Evolutionary conservation across 139 green algal species (phyloP).

Genomic region (Astrephomene gubernaculifera): DNA sequence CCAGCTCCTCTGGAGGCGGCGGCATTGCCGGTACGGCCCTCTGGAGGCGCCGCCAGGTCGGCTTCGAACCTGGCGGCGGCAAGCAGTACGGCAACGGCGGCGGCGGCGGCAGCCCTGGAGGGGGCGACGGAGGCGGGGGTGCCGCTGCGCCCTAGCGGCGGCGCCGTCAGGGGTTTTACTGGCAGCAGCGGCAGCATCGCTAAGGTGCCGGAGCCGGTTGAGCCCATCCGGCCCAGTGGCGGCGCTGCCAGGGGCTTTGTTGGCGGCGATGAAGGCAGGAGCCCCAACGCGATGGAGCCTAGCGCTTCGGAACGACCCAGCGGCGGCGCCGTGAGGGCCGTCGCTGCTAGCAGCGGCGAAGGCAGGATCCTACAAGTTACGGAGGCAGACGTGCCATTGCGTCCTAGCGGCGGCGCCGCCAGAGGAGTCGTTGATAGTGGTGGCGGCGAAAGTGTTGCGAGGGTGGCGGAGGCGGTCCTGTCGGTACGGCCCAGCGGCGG

Average conservation of each 20-base stretch:
- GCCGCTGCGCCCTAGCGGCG: too few relatives aligned
- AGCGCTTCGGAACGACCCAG: too few relatives aligned
- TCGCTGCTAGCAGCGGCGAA: too few relatives aligned
- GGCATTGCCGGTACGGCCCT: not conserved
- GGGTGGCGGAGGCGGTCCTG: not conserved
- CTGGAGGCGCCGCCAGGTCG: not conserved
- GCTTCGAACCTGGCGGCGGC: not conserved
- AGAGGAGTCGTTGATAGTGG: too few relatives aligned
- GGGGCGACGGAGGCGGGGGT: not conserved
- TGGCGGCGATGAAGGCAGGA: too few relatives aligned
- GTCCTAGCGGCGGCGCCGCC: conserved; percentile 16
- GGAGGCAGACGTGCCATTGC: not conserved
- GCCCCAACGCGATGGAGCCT: too few relatives aligned
- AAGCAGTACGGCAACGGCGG: not conserved
- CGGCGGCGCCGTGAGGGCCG: too few relatives aligned
- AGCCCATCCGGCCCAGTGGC: conserved; percentile 20
- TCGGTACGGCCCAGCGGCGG: conserved; percentile 24
- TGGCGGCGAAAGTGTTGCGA: not conserved
- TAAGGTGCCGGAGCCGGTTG: too few relatives aligned
- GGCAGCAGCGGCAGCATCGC: too few relatives aligned
- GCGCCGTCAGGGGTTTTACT: too few relatives aligned
- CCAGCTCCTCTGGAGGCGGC: not conserved
- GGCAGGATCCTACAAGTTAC: too few relatives aligned
- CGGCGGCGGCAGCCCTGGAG: not conserved
- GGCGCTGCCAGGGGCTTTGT: not conserved